A percentile compares a stretch with the other conserved stretches of the same genome.
Evolutionary conservation across 345 rosid species (phyloP).

Genomic region (Citropsis articulata): DNA sequence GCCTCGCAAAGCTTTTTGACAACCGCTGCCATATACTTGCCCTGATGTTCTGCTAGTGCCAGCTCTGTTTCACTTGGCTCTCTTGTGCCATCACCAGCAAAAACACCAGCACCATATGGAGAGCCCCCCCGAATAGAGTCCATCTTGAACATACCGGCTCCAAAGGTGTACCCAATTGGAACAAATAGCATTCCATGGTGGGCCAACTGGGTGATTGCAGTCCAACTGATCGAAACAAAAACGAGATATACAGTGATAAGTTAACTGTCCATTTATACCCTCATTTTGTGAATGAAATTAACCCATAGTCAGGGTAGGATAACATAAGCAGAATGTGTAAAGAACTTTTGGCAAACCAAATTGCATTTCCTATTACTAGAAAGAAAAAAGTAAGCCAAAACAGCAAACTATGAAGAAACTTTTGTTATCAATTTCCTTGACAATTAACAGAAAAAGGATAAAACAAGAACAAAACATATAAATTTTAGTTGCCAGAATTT

Average conservation of each 20-base stretch:
- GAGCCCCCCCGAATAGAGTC: constrained; percentile 73
- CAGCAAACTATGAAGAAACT: background rate
- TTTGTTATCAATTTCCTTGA: background rate
- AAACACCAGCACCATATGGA: constrained; percentile 71
- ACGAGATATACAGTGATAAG: background rate
- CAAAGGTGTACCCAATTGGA: constrained; percentile 80
- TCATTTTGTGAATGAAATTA: background rate
- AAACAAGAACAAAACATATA: background rate
- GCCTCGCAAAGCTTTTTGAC: constrained; percentile 57
- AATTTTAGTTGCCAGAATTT: background rate
- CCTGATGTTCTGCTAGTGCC: constrained; percentile 77
- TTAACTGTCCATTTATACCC: background rate
- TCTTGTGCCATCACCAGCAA: constrained; percentile 75
- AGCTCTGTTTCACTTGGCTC: constrained; percentile 64
- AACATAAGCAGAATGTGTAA: no score
- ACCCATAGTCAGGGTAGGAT: background rate
- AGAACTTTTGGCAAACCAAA: background rate
- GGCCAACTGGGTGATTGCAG: constrained; percentile 71
- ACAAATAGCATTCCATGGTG: constrained; percentile 89
- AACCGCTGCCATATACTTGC: constrained; percentile 65
- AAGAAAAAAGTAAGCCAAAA: background rate
- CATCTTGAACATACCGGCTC: constrained; percentile 81
- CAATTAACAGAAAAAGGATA: background rate
- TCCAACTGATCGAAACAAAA: constrained; percentile 48
- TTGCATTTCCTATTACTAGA: background rate